Evolutionary conservation across 257 asterid species (phyloP).

Genomic region (Oldenlandia corymbosa): DNA sequence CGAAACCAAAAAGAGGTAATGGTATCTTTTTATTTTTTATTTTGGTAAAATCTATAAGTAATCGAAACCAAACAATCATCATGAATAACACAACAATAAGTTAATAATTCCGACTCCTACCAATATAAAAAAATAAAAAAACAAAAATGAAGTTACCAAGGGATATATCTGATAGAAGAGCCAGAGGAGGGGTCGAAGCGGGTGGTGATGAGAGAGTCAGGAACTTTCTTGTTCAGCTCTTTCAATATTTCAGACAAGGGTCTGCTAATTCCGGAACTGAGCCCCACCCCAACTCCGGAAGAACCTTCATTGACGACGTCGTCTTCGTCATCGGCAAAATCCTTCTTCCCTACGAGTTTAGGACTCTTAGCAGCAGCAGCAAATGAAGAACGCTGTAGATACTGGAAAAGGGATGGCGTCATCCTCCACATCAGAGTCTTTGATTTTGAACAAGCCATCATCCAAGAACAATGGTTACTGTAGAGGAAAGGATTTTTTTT

Average conservation of each 20-base stretch:
- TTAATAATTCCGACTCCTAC: no score
- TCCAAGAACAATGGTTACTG: not conserved
- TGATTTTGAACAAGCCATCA: constrained; percentile 5
- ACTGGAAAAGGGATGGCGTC: not conserved
- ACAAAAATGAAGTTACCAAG: constrained; percentile 39
- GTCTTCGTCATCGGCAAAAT: constrained; percentile 4
- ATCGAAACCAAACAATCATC: no score
- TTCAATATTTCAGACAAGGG: constrained; percentile 64
- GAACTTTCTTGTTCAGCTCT: constrained; percentile 77
- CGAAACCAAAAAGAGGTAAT: no score
- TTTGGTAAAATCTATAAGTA: no score
- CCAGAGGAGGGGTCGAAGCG: constrained; percentile 43
- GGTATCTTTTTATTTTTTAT: no score
- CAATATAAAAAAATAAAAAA: no score
- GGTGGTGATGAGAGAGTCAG: constrained; percentile 50
- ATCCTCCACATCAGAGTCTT: not conserved
- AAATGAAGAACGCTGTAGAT: constrained; percentile 1
- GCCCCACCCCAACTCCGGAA: constrained; percentile 19
- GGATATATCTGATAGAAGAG: constrained; percentile 55
- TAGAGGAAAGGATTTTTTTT: not conserved
- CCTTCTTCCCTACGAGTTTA: not conserved
- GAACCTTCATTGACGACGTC: constrained; percentile 28
- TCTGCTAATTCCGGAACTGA: constrained; percentile 55
- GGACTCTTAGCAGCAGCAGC: constrained; percentile 13
- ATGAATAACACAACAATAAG: no score